Percentiles rank a stretch among this genome's conserved stretches.
Conservation (phyloP, 2,329 filamentous ascomycete species). For the Aspergillus puulaauensis region DNA sequence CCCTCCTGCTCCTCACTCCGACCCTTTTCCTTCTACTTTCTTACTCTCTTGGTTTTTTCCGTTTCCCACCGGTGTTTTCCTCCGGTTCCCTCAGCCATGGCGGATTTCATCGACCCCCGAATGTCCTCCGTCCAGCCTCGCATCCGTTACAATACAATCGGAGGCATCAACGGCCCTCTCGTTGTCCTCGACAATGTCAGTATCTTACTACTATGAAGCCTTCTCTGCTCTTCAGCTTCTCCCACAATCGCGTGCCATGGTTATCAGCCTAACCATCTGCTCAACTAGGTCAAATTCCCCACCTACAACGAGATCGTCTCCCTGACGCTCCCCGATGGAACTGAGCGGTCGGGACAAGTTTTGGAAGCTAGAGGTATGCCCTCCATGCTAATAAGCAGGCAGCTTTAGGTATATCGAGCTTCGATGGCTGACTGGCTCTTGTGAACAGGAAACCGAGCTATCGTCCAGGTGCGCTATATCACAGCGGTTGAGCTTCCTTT, state of each 20-base stretch:
- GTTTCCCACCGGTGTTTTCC: conserved; percentile 1
- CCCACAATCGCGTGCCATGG: not conserved
- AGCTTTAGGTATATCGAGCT: not conserved
- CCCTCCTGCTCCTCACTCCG: conserved; percentile 6
- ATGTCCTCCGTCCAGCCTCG: conserved; percentile 62
- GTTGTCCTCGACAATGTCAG: conserved; percentile 95
- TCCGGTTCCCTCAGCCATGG: conserved; percentile 29
- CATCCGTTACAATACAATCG: conserved; percentile 96
- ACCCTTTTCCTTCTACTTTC: conserved; percentile 5
- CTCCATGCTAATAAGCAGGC: not conserved
- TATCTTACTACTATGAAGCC: conserved; percentile 17
- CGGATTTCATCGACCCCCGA: conserved; percentile 45
- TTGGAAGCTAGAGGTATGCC: conserved; percentile 87
- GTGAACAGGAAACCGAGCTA: conserved; percentile 75
- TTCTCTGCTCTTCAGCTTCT: not conserved
- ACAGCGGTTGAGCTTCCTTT: conserved; percentile 12
- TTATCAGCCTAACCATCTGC: conserved; percentile 16
- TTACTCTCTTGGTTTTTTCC: conserved; percentile 11
- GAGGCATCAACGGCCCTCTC: conserved; percentile 95
- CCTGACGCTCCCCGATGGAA: conserved; percentile 91
- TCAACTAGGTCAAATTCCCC: conserved; percentile 85
- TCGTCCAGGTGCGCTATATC: conserved; percentile 74
- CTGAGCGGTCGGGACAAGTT: conserved; percentile 90
- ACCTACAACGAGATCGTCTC: conserved; percentile 97
- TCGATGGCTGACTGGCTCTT: conserved; percentile 18